Evolutionary conservation across 2,329 filamentous ascomycete genomes (phyloP), one percentile per base, ranked within the genome.

Genomic region (Colletotrichum liaoningense): DNA sequence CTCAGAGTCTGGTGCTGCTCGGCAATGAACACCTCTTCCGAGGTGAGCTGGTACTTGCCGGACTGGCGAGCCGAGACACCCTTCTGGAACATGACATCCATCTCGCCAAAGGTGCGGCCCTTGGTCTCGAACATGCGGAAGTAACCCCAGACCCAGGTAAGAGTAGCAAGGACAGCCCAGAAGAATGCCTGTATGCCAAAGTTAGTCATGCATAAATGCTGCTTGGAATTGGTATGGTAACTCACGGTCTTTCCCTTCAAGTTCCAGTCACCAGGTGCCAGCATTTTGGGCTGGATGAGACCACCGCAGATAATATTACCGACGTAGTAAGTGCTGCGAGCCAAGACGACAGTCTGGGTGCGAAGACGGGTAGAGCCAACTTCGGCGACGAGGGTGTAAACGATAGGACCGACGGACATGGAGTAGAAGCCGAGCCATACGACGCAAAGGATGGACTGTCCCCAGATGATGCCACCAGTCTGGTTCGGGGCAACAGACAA

Each of bases 121-220:
- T 85, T 86, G 62, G 84, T 85, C 79, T 86, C 85, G 28, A 84
- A 83, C 68, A 86, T 76, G 24, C 84, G 81, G 77, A 85, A 86
- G 74, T 80, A 86, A 8, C 82, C 83, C 83, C 84, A 86, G 12
- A 83, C 58, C 1, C 81, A 78, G 1, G 82, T 83, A 5, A 86
- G 68, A 14, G 81, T 80, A 11, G 82, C 80, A 49, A 83, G 73
- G 4, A 74, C 78, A 7, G 81, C 80, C 83, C 84, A 85, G 77
- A 86, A 86, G 77, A 85, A 85, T n/a, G 82, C 83, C 81, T 83
- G 26, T 1, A 3, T 63, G 16, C 3, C 19, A 16, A 12, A 49
- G 63, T 78, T 52, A 78, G 73, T 24, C 67, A 19, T 4, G 46
- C 1, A 7, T 3, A 12, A 22, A 56, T 46, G 6, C 9, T 3